Evolutionary conservation across 257 asterid species (phyloP).

Genomic region (Solanum acaule): DNA sequence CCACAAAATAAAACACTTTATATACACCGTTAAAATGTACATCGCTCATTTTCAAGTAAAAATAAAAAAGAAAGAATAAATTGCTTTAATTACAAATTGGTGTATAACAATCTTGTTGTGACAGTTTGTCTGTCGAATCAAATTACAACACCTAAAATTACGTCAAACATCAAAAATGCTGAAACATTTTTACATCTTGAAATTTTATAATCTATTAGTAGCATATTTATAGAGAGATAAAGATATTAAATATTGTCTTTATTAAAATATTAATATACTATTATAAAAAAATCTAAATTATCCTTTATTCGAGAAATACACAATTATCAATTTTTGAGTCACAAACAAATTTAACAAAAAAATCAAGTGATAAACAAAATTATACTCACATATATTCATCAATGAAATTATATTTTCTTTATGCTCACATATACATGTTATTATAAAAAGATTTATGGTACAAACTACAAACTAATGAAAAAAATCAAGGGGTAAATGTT

Average conservation of each 20-base stretch:
- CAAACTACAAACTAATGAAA: not conserved
- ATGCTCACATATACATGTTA: too few species aligned
- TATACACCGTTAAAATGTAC: not conserved
- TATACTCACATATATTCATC: not conserved
- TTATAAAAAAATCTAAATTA: too few species aligned
- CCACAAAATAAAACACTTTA: not conserved
- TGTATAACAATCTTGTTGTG: not conserved
- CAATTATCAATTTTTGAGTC: too few species aligned
- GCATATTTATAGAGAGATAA: too few species aligned
- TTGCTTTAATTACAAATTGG: not conserved
- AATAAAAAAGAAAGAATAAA: not conserved
- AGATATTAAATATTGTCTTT: too few species aligned
- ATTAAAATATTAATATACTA: too few species aligned
- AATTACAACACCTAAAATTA: not conserved
- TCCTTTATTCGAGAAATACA: rapidly evolving
- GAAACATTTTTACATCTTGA: too few species aligned
- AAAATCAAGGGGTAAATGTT: not conserved
- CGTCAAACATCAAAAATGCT: not conserved
- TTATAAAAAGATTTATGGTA: not conserved
- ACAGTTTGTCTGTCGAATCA: not conserved
- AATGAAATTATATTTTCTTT: not conserved
- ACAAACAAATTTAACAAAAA: rapidly evolving
- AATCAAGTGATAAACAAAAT: not conserved
- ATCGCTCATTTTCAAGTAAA: not conserved
- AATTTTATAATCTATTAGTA: too few species aligned